These are phyloP conservation scores for Penicillium glabrum DNA, from an alignment of 2,329 filamentous ascomycete species.

Conservation along the genomic window DNA sequence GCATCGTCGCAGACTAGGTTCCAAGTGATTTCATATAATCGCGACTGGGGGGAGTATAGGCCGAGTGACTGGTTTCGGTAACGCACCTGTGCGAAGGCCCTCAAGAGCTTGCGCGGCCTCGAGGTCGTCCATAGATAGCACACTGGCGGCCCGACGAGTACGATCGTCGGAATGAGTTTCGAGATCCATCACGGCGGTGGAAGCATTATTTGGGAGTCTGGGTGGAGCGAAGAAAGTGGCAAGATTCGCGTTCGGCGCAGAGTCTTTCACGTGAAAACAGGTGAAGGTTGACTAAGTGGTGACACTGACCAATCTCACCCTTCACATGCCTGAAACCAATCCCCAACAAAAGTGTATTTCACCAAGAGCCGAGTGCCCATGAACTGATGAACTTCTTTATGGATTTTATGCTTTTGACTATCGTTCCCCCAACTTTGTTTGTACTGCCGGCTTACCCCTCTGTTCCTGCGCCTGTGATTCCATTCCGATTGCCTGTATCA, in stretches of 20 bases:
- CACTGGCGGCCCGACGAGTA: conserved; percentile 45
- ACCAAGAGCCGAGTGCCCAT: too few relatives aligned
- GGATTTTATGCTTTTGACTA: too few relatives aligned
- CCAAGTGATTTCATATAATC: neutral
- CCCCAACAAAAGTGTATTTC: neutral
- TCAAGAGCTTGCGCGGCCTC: conserved; percentile 73
- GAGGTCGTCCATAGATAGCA: conserved; percentile 50
- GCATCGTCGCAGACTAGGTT: neutral
- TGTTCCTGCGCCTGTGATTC: neutral
- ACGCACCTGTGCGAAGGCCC: conserved; percentile 69
- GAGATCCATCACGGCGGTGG: conserved; percentile 39
- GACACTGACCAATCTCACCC: neutral
- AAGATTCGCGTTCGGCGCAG: neutral
- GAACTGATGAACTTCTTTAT: too few relatives aligned
- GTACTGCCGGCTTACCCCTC: too few relatives aligned
- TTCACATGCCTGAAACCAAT: neutral
- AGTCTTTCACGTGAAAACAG: neutral
- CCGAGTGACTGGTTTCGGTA: neutral
- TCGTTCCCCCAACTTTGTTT: too few relatives aligned
- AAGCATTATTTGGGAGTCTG: conserved; percentile 20
- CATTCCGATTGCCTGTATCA: neutral
- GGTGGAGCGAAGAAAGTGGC: conserved; percentile 6
- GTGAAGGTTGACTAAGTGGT: neutral
- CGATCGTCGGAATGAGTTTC: conserved; percentile 41
- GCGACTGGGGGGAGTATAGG: neutral